Conservation (phyloP, 1,284 basidiomycete genomes). For the Ustilago curta region DNA sequence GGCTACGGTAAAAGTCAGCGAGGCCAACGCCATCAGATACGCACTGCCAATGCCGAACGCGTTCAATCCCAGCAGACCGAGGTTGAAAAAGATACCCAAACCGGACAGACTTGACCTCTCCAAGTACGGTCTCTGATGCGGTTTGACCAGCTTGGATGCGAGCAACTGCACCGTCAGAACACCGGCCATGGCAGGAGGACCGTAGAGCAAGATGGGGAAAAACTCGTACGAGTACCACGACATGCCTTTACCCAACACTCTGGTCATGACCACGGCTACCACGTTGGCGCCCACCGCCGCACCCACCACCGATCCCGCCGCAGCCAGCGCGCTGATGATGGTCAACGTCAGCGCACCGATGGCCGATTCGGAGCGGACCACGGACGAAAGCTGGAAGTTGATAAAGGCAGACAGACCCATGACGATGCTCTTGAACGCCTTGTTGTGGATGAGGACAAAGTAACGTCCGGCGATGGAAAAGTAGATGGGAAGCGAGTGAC, state of each 20-base stretch:
- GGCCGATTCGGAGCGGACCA: slow-evolving; percentile 67
- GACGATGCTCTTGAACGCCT: slow-evolving; percentile 65
- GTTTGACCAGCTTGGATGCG: slow-evolving; percentile 74
- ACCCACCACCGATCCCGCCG: slow-evolving; percentile 66
- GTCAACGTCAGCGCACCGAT: slow-evolving; percentile 53
- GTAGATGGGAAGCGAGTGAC: slow-evolving; percentile 78
- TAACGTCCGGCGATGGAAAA: slow-evolving; percentile 70
- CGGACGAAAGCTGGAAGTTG: slow-evolving; percentile 66
- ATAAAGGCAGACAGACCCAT: slow-evolving; percentile 61
- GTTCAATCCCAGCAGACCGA: slow-evolving; percentile 71
- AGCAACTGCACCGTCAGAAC: slow-evolving; percentile 77
- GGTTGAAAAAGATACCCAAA: slow-evolving; percentile 52
- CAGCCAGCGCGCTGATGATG: slow-evolving; percentile 52
- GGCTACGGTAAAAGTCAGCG: slow-evolving; percentile 71
- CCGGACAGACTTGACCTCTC: slow-evolving; percentile 62
- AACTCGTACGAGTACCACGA: slow-evolving; percentile 75
- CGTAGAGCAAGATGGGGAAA: slow-evolving; percentile 81
- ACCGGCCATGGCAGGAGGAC: slow-evolving; percentile 75
- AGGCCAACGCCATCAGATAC: slow-evolving; percentile 76
- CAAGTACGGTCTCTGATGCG: slow-evolving; percentile 58
- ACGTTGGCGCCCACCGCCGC: slow-evolving; percentile 77
- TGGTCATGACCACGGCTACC: slow-evolving; percentile 79
- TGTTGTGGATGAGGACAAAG: slow-evolving; percentile 73
- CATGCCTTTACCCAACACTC: slow-evolving; percentile 75
- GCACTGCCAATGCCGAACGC: slow-evolving; percentile 78